Base-by-base conservation (phyloP, 2,329 filamentous ascomycete species). In the Leptographium wingfieldii region DNA sequence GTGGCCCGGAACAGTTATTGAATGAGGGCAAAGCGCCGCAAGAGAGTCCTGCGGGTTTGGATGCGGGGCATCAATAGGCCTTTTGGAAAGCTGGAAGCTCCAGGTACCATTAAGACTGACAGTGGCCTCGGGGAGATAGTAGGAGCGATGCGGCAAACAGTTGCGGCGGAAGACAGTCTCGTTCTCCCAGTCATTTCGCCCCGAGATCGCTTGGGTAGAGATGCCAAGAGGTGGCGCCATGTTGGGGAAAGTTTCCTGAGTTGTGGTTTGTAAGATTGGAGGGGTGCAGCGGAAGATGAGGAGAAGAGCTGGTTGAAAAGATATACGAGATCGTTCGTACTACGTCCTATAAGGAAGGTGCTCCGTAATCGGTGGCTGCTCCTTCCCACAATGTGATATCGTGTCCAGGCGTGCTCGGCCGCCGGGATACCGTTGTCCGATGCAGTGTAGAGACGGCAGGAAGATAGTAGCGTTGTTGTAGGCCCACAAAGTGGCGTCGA, bases 1-100 rank as follows among this genome's bases (percentile, higher is more conserved):
- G 67, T 84, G 81, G 3, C 82, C 82, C 0, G 85, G 85, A 0
- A 88, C 85, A 12, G 77, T 70, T 62, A 85, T 83, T 48, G 57
- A 40, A 4, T 46, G 19, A 71, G 72, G 25, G 72, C 70, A 76
- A 2, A n/a, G 38, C 31, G 22, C 53, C 3, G 16, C 53, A 55
- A 55, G 1, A 3, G 48, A 22, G 3, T 11, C 5, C 2, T 54
- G 1, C 3, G 11, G 25, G 16, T 6, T 19, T 5, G 57, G 35
- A 33, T 12, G 22, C 11, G 38, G 59, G 0, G 78, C 76, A 58
- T 77, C 73, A 9, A 73, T 65, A 0, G 78, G 77, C 9, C 72
- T 76, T 4, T 70, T 64, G 14, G 76, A 73, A 59, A 80, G 76
- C 63, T 80, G 73, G 63, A 85, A 84, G 60, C 78, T 72, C 82